phyloP scores from a whole-genome alignment of 805 yeast species.

The Komagataella phaffii region DNA sequence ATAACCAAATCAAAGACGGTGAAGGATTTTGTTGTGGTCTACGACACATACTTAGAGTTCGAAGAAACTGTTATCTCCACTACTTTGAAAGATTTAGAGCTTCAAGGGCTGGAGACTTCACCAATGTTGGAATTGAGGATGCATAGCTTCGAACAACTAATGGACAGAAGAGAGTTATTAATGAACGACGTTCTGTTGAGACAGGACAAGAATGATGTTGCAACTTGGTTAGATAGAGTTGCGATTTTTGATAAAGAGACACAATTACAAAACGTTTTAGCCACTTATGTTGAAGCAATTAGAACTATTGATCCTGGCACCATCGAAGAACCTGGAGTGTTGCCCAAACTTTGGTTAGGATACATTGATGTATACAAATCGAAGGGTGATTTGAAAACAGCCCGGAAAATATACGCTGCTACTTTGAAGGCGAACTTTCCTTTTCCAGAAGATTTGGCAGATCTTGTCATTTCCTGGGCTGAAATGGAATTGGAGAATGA shows the following conservation, averaged over 20 bases:
- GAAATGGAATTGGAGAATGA: conserved; percentile 43
- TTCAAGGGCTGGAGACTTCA: conserved; percentile 8
- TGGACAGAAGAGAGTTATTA: conserved; percentile 42
- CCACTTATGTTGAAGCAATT: conserved; percentile 54
- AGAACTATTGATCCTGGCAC: conserved; percentile 48
- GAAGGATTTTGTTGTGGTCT: conserved; percentile 48
- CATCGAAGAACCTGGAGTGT: conserved; percentile 21
- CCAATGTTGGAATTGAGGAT: conserved; percentile 26
- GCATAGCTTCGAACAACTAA: conserved; percentile 35
- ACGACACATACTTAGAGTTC: conserved; percentile 47
- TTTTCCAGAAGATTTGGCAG: conserved; percentile 37
- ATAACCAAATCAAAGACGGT: conserved; percentile 33
- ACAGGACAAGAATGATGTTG: conserved; percentile 46
- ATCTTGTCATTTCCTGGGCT: conserved; percentile 65
- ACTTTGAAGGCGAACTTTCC: conserved; percentile 52
- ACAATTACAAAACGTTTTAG: conserved; percentile 29
- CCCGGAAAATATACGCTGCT: conserved; percentile 47
- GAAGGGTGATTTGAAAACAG: conserved; percentile 39
- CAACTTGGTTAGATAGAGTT: conserved; percentile 57
- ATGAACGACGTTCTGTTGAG: conserved; percentile 56
- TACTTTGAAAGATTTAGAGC: conserved; percentile 15
- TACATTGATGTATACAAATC: conserved; percentile 56
- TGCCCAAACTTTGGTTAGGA: conserved; percentile 54
- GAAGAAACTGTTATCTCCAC: conserved; percentile 35
- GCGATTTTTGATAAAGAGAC: conserved; percentile 24